Conservation (phyloP, 2,329 filamentous ascomycete genomes). For the Falciphora oryzae region DNA sequence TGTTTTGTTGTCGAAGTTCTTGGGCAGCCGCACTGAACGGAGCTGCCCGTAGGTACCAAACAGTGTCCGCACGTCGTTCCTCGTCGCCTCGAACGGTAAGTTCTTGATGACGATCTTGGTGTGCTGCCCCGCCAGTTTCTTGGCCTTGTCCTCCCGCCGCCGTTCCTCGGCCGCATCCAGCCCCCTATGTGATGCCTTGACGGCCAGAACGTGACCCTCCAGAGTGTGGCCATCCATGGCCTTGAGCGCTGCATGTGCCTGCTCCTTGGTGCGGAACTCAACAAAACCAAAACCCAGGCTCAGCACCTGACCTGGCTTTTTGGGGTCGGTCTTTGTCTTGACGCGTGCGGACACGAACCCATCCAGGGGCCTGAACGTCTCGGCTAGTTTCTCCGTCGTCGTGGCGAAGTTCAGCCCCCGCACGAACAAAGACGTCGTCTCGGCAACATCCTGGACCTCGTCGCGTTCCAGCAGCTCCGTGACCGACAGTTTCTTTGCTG, state of each 20-base stretch:
- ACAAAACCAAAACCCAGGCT: conserved; percentile 98
- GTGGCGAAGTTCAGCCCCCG: conserved; percentile 93
- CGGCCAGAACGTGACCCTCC: conserved; percentile 79
- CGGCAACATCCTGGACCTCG: conserved; percentile 45
- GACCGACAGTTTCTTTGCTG: conserved; percentile 58
- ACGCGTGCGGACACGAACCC: conserved; percentile 87
- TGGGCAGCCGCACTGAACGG: conserved; percentile 85
- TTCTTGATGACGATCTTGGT: conserved; percentile 99
- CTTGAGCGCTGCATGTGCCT: conserved; percentile 72
- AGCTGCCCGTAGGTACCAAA: conserved; percentile 90
- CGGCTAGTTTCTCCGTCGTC: conserved; percentile 66
- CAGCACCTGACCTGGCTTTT: conserved; percentile 77
- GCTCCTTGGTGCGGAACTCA: conserved; percentile 72
- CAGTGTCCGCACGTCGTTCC: conserved; percentile 82
- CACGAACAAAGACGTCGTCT: conserved; percentile 82
- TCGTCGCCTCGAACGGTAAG: conserved; percentile 88
- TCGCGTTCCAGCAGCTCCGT: conserved; percentile 61
- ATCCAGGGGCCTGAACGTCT: conserved; percentile 73
- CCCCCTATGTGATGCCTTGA: conserved; percentile 82
- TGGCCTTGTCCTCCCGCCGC: conserved; percentile 73
- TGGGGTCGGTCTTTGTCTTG: conserved; percentile 91
- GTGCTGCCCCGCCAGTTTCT: conserved; percentile 67
- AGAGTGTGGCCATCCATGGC: conserved; percentile 86
- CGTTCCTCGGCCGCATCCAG: conserved; percentile 83
- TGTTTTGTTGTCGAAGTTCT: conserved; percentile 85